Conservation (phyloP, 345 rosid genomes). For the Combretum micranthum region DNA sequence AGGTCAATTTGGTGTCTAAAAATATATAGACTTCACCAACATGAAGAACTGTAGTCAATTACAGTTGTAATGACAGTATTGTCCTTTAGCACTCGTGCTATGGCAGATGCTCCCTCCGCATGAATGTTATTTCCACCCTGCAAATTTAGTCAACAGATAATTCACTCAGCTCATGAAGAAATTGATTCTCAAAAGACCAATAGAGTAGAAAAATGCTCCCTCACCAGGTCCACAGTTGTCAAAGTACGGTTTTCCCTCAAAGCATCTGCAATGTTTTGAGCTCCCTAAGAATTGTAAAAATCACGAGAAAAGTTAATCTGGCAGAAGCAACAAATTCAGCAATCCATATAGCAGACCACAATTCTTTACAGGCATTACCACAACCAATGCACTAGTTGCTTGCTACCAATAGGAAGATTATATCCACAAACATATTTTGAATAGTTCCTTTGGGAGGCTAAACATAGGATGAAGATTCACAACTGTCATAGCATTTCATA, state of each 20-base stretch:
- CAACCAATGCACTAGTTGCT: neutral
- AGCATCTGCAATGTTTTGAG: slow-evolving; percentile 77
- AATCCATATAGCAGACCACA: neutral
- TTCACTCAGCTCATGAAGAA: slow-evolving; percentile 1
- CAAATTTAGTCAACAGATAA: slow-evolving; percentile 2
- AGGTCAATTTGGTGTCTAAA: slow-evolving; percentile 4
- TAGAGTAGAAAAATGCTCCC: neutral
- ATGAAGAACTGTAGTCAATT: slow-evolving; percentile 20
- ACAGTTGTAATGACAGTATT: slow-evolving; percentile 67
- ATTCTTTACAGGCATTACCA: neutral
- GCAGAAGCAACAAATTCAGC: neutral
- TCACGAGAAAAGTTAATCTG: neutral
- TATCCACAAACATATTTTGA: too few relatives aligned
- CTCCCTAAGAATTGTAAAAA: slow-evolving; percentile 52
- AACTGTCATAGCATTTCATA: too few relatives aligned
- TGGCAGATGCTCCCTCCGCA: slow-evolving; percentile 61
- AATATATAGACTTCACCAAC: slow-evolving; percentile 10
- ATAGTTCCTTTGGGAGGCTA: too few relatives aligned
- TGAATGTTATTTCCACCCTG: slow-evolving; percentile 96
- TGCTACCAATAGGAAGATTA: too few relatives aligned
- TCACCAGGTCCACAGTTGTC: slow-evolving; percentile 78
- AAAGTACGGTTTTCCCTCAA: slow-evolving; percentile 72
- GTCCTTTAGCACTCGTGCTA: slow-evolving; percentile 76
- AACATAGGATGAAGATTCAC: too few relatives aligned
- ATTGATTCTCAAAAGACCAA: too few relatives aligned